A percentile compares a stretch with the other conserved stretches of the same genome.
These are phyloP conservation scores for Cutaneotrichosporon sp. DNA, from an alignment of 1,284 basidiomycete species.

Conservation along the genomic window DNA sequence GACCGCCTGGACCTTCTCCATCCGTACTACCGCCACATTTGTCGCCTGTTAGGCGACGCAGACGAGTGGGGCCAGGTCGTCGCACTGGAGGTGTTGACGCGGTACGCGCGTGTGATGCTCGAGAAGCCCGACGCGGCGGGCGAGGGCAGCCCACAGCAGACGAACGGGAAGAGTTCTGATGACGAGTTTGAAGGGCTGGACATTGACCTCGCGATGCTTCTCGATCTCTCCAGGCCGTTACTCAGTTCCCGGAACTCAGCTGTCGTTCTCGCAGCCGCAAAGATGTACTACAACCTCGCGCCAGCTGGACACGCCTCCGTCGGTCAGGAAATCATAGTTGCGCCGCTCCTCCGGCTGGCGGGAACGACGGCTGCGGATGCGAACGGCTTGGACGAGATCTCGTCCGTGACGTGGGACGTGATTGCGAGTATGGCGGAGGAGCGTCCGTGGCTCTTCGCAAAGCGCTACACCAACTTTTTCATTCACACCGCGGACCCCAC, in stretches of 20 bases:
- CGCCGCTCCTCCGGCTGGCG: conserved; percentile 39
- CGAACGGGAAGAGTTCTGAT: conserved; percentile 14
- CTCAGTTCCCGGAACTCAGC: conserved; percentile 81
- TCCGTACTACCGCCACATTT: conserved; percentile 78
- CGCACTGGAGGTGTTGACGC: conserved; percentile 68
- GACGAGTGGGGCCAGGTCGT: conserved; percentile 95
- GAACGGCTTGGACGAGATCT: conserved; percentile 58
- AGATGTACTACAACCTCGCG: conserved; percentile 68
- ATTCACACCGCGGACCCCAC: conserved; percentile 62
- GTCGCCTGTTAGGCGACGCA: conserved; percentile 75
- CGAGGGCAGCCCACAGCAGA: background rate
- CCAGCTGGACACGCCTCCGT: conserved; percentile 49
- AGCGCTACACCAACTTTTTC: conserved; percentile 62
- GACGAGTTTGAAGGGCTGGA: conserved; percentile 63
- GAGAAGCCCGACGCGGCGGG: conserved; percentile 57
- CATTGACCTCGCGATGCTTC: conserved; percentile 61
- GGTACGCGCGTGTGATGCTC: conserved; percentile 82
- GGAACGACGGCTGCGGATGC: conserved; percentile 54
- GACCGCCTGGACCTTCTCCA: conserved; percentile 81
- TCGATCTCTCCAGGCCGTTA: conserved; percentile 68
- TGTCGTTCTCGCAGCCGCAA: conserved; percentile 68
- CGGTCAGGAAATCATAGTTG: conserved; percentile 37
- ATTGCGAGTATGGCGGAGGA: conserved; percentile 60
- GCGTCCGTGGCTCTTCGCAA: conserved; percentile 60
- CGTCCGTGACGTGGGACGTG: conserved; percentile 67